Conservation (phyloP, 768 basidiomycete species). For the Naganishia onofrii region DNA sequence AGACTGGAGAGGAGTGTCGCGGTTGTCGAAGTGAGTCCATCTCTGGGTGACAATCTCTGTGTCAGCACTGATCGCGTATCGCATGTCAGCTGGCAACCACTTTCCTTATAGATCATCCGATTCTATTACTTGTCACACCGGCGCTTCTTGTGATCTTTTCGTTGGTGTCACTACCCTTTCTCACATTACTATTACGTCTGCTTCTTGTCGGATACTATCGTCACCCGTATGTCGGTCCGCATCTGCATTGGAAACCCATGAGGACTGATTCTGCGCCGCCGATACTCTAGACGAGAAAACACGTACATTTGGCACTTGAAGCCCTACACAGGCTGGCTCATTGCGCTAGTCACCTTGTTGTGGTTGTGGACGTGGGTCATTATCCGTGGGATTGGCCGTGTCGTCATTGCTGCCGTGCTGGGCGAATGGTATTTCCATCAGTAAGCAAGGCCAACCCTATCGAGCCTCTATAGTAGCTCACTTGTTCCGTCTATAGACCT, state of each 20-base stretch:
- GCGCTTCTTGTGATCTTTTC: slow-evolving; percentile 48
- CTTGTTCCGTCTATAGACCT: not conserved
- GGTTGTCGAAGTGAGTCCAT: slow-evolving; percentile 52
- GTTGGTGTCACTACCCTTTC: slow-evolving; percentile 45
- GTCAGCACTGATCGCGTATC: not conserved
- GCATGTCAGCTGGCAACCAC: slow-evolving; percentile 44
- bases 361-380: slow-evolving; percentile 79
- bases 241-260: not conserved
- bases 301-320: slow-evolving; percentile 59
- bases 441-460: slow-evolving; percentile 52
- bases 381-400: slow-evolving; percentile 72
- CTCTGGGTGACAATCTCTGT: not conserved
- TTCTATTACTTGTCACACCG: slow-evolving; percentile 50
- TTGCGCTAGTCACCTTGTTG: slow-evolving; percentile 57
- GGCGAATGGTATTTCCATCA: slow-evolving; percentile 87
- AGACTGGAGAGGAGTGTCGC: slow-evolving; percentile 58
- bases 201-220: slow-evolving; percentile 52
- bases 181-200: slow-evolving; percentile 48
- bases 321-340: slow-evolving; percentile 75
- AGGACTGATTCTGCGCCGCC: not conserved
- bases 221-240: slow-evolving; percentile 42
- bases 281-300: slow-evolving; percentile 39
- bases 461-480: not conserved
- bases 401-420: slow-evolving; percentile 74
- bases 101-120: slow-evolving; percentile 49